Conservation (phyloP, 1,284 basidiomycete genomes). For the Phellopilus nigrolimitatus region DNA sequence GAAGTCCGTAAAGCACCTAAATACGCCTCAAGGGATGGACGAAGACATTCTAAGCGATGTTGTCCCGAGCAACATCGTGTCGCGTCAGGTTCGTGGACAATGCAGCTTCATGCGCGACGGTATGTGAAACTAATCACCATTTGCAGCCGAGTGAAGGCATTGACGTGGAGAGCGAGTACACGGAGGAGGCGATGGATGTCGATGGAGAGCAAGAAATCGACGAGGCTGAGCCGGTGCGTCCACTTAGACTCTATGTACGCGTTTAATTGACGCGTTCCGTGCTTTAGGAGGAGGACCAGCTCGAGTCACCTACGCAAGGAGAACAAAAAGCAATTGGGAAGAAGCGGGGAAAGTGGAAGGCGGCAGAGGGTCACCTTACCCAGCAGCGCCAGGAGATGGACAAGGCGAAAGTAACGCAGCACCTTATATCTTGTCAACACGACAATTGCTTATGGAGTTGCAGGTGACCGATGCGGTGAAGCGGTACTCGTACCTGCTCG, state of each 20-base stretch:
- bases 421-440: neutral
- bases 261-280: slow-evolving; percentile 7
- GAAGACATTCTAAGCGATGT: slow-evolving; percentile 79
- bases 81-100: slow-evolving; percentile 55
- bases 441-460: slow-evolving; percentile 1
- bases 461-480: slow-evolving; percentile 93
- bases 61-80: slow-evolving; percentile 78
- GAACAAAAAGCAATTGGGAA: slow-evolving; percentile 35
- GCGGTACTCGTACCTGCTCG: slow-evolving; percentile 90
- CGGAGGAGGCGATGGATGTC: slow-evolving; percentile 44
- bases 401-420: slow-evolving; percentile 63
- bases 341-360: slow-evolving; percentile 64
- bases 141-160: slow-evolving; percentile 62
- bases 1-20: slow-evolving; percentile 5
- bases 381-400: slow-evolving; percentile 74
- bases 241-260: slow-evolving; percentile 13
- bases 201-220: slow-evolving; percentile 66
- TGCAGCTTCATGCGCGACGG: slow-evolving; percentile 29
- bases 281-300: slow-evolving; percentile 26
- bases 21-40: slow-evolving; percentile 36
- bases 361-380: slow-evolving; percentile 62
- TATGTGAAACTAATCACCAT: neutral
- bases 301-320: slow-evolving; percentile 37
- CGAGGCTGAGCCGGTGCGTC: slow-evolving; percentile 41
- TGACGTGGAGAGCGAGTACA: slow-evolving; percentile 61